phyloP scores from a whole-genome alignment of 768 basidiomycete species.

The Suillus brevipes region DNA sequence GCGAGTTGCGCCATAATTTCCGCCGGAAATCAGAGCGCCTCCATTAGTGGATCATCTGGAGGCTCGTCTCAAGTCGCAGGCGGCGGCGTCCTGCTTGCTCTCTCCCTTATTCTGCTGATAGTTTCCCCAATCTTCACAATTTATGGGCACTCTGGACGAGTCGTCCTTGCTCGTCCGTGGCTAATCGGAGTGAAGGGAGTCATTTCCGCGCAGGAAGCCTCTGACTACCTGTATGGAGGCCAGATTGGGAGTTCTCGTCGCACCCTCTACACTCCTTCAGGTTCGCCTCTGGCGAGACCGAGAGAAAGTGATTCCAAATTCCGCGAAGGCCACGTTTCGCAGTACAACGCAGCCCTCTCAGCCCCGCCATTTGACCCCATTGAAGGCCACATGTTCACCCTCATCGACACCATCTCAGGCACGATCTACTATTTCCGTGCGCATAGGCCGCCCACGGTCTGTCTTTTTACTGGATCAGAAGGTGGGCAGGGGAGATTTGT shows the following conservation, averaged over 20 bases:
- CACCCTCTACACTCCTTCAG: conserved; percentile 20
- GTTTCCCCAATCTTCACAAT: conserved; percentile 11
- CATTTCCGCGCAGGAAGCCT: conserved; percentile 24
- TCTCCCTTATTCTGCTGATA: conserved; percentile 16
- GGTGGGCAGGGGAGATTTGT: conserved; percentile 24
- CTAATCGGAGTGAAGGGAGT: conserved; percentile 26
- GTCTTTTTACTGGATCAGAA: conserved; percentile 22
- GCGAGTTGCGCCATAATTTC: background rate
- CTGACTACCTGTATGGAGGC: conserved; percentile 17
- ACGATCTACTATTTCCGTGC: conserved; percentile 28
- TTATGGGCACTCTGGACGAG: conserved; percentile 21
- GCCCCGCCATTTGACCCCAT: background rate
- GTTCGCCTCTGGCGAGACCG: conserved; percentile 13
- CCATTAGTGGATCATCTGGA: background rate
- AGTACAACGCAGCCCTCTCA: conserved; percentile 7
- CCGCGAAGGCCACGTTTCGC: conserved; percentile 19
- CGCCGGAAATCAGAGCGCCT: background rate
- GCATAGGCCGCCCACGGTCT: conserved; percentile 23
- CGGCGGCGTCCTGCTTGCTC: background rate
- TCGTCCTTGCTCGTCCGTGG: conserved; percentile 22
- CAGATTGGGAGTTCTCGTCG: background rate
- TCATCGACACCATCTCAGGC: conserved; percentile 23
- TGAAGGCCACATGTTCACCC: conserved; percentile 19
- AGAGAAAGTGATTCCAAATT: conserved; percentile 9
- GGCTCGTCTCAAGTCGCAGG: background rate